phyloP scores from a whole-genome alignment of 2,329 filamentous ascomycete species.

The Fusarium nodosum region DNA sequence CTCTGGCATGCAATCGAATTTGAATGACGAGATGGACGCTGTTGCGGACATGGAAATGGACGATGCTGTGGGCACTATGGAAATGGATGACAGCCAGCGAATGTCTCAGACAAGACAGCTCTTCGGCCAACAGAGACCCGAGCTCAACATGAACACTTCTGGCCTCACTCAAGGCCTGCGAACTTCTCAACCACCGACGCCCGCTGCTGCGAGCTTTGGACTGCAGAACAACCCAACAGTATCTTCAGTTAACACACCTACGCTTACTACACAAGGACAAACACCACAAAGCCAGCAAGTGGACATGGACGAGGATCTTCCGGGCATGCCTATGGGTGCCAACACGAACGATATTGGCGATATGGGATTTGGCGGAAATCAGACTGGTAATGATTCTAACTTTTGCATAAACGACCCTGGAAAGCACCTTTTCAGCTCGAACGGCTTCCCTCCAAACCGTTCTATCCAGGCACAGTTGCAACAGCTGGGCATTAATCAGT shows the following conservation, averaged over 20 bases:
- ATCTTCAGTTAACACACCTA: slow-evolving; percentile 96
- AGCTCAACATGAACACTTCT: slow-evolving; percentile 85
- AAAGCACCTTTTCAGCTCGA: slow-evolving; percentile 91
- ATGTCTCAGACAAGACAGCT: slow-evolving; percentile 79
- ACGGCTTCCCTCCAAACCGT: slow-evolving; percentile 75
- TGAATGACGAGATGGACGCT: slow-evolving; percentile 79
- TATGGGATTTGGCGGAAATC: slow-evolving; percentile 65
- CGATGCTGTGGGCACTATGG: slow-evolving; percentile 77
- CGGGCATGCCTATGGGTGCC: slow-evolving; percentile 73
- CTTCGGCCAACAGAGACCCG: slow-evolving; percentile 75
- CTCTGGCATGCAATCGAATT: slow-evolving; percentile 58
- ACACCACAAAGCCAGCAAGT: slow-evolving; percentile 70
- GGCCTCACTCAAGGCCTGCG: slow-evolving; percentile 82
- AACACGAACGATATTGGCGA: slow-evolving; percentile 65
- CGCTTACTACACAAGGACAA: slow-evolving; percentile 82
- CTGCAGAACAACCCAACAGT: slow-evolving; percentile 95
- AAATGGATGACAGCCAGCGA: slow-evolving; percentile 72
- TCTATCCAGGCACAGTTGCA: slow-evolving; percentile 76
- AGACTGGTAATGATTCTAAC: slow-evolving; percentile 58
- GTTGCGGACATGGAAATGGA: slow-evolving; percentile 98
- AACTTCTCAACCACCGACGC: slow-evolving; percentile 88
- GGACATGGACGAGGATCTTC: slow-evolving; percentile 81
- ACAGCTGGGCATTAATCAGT: slow-evolving; percentile 80
- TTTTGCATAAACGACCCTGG: slow-evolving; percentile 91
- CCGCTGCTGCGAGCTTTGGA: slow-evolving; percentile 80